These are phyloP conservation scores for Paecilomyces sp. DNA, from an alignment of 2,329 filamentous ascomycete species.

Conservation along the genomic window DNA sequence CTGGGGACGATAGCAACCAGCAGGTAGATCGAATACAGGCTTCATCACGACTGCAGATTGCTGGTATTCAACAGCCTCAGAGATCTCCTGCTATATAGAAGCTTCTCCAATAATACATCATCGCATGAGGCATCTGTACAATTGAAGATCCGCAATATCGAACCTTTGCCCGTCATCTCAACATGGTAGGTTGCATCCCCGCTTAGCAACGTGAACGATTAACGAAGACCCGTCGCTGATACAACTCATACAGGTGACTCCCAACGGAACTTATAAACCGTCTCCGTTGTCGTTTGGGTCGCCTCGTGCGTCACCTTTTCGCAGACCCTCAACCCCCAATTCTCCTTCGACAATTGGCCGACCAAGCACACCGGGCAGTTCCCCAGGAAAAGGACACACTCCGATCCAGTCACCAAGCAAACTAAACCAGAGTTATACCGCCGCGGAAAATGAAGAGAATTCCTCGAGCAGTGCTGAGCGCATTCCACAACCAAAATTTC, in stretches of 20 bases:
- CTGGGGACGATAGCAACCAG: not conserved
- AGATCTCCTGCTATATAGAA: too few species aligned
- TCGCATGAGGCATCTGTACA: not conserved
- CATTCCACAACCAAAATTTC: slow-evolving; percentile 26
- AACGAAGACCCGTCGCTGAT: not conserved
- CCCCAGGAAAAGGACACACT: slow-evolving; percentile 33
- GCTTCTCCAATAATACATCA: not conserved
- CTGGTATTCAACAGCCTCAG: not conserved
- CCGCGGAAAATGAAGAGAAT: slow-evolving; percentile 31
- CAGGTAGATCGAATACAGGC: not conserved
- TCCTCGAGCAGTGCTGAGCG: slow-evolving; percentile 20
- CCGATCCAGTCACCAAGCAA: slow-evolving; percentile 41
- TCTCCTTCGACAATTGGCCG: slow-evolving; percentile 52
- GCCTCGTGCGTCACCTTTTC: slow-evolving; percentile 62
- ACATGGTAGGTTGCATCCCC: slow-evolving; percentile 12
- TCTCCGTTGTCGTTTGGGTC: slow-evolving; percentile 66
- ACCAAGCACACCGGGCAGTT: slow-evolving; percentile 42
- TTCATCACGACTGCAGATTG: not conserved
- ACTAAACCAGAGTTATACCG: slow-evolving; percentile 39
- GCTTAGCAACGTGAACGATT: not conserved
- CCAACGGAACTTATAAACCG: slow-evolving; percentile 60
- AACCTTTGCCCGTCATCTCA: not conserved
- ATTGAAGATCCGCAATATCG: not conserved
- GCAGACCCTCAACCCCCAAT: slow-evolving; percentile 57
- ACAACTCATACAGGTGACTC: slow-evolving; percentile 31